phyloP scores from a whole-genome alignment of 2,329 filamentous ascomycete species.

The Pseudopyrenochaeta lycopersici region DNA sequence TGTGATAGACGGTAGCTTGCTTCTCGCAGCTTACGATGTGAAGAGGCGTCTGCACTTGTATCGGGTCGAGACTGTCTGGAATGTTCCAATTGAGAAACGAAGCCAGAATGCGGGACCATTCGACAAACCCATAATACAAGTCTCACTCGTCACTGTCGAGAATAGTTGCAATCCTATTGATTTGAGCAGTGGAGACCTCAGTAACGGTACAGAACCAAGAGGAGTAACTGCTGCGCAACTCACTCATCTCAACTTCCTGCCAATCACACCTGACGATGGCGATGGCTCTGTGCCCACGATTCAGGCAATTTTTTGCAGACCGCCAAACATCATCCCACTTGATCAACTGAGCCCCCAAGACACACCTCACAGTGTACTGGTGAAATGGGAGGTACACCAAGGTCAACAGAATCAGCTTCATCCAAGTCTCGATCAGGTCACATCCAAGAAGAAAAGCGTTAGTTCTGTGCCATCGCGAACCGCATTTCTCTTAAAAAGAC shows the following conservation, averaged over 20 bases:
- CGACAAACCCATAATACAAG: constrained; percentile 44
- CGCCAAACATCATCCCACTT: constrained; percentile 48
- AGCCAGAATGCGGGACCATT: constrained; percentile 56
- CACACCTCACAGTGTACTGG: constrained; percentile 76
- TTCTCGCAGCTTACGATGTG: constrained; percentile 73
- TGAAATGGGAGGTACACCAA: constrained; percentile 81
- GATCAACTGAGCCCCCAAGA: constrained; percentile 66
- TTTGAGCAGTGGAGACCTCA: constrained; percentile 33
- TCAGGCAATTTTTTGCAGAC: constrained; percentile 75
- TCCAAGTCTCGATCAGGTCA: constrained; percentile 79
- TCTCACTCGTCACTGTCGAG: constrained; percentile 38
- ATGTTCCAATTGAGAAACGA: constrained; percentile 65
- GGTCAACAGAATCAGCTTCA: constrained; percentile 71
- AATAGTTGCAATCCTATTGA: constrained; percentile 43
- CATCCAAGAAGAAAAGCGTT: constrained; percentile 68
- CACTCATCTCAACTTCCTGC: constrained; percentile 78
- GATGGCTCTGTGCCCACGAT: constrained; percentile 70
- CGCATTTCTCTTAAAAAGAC: constrained; percentile 58
- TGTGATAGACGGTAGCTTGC: constrained; percentile 57
- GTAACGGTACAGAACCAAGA: constrained; percentile 30
- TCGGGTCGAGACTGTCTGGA: constrained; percentile 79
- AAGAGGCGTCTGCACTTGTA: constrained; percentile 79
- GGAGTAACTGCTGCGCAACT: constrained; percentile 55
- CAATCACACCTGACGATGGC: constrained; percentile 69
- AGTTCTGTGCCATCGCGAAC: constrained; percentile 44